Base-by-base conservation (phyloP, 352 stramenopile species). In the Globisporangium solare region DNA sequence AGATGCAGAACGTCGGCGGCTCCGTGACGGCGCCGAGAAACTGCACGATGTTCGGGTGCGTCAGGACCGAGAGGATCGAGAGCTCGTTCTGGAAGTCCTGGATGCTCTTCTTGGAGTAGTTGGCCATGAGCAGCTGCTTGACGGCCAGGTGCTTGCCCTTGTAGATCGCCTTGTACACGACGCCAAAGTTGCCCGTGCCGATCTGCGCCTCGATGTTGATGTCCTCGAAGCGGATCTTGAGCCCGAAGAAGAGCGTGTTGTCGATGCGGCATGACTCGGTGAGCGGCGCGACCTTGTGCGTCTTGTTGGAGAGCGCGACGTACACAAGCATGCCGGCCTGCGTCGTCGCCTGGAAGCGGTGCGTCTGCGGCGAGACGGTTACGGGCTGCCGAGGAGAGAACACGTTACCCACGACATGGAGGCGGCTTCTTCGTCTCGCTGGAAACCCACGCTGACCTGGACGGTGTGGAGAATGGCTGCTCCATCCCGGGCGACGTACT, bases 61-160 rank as follows among this genome's bases (percentile, higher is more conserved):
- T 79, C 20, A 92, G 66, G 42, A 91, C 73, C 2, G 77, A 89
- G 18, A 94, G 75, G 59, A 94, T 92, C n/a, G 82, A 79, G 37
- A 94, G 67, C 56, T 94, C 82, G 51, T 91, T 88, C 43, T 82
- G 74, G 53, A 94, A 94, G 57, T 94, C 71, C 21, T 75, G 64
- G 8, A 87, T 65, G 20, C 68, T 81, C 60, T 88, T 88, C 24
- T 66, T 64, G 27, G 72, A 81, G 56, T 78, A 76, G 32, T 81
- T 68, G 50, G 82, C 67, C 39, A 77, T 66, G 14, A 86, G 63
- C 17, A 91, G 63, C 27, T 74, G 73, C 64, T 91, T 91, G 56
- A 89, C 66, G 11, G 81, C 81, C 40, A 91, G 58, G 47, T 79
- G 76, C 59, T 88, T 91, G 54, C 78, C 76, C 53, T 86, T 82